Evolutionary conservation across 2,329 filamentous ascomycete genomes (phyloP).

Genomic region (Colletotrichum coccodes): DNA sequence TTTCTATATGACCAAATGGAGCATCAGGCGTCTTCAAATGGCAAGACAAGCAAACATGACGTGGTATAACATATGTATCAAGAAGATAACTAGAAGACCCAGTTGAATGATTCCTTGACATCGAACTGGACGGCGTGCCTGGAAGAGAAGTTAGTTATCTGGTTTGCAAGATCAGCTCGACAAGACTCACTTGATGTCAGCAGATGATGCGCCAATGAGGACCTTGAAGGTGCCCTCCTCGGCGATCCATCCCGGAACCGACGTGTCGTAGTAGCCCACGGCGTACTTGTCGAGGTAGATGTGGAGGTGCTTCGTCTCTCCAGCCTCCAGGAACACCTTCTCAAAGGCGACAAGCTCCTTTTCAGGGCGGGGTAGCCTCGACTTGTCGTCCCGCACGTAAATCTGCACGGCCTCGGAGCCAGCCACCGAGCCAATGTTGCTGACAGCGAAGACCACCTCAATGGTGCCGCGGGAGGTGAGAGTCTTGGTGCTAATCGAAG

Average conservation of each 20-base stretch:
- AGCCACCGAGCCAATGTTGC: conserved; percentile 64
- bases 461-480: conserved; percentile 51
- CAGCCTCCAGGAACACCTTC: conserved; percentile 69
- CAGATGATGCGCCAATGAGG: conserved; percentile 69
- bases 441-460: conserved; percentile 58
- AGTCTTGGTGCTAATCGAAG: conserved; percentile 57
- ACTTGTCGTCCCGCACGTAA: conserved; percentile 73
- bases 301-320: conserved; percentile 62
- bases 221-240: conserved; percentile 72
- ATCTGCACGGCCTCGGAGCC: conserved; percentile 75
- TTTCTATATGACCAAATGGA: not conserved
- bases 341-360: conserved; percentile 79
- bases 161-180: not conserved
- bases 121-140: conserved; percentile 57
- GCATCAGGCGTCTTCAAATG: not conserved
- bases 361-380: conserved; percentile 70
- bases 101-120: conserved; percentile 72
- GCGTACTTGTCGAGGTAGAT: conserved; percentile 60
- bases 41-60: not conserved
- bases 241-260: conserved; percentile 69
- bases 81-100: conserved; percentile 61
- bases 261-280: conserved; percentile 71
- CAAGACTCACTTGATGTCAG: conserved; percentile 58
- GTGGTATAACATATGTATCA: not conserved
- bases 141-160: conserved; percentile 16